Conservation (phyloP, 495 filamentous ascomycete genomes). For the Penicillium ucsense region DNA sequence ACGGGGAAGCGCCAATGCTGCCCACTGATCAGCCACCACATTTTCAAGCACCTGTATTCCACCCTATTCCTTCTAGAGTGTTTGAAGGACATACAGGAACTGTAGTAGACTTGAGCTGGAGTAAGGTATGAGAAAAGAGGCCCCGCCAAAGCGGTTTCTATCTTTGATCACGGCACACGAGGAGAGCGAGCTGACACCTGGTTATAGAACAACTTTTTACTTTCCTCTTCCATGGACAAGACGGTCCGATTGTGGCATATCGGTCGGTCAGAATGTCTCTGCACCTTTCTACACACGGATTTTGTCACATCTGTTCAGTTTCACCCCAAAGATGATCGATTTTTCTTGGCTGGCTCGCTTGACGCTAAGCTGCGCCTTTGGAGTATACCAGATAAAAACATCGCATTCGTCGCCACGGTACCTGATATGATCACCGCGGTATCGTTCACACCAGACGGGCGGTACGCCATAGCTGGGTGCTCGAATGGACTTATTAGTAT, state of each 20-base stretch:
- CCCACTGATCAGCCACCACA: conserved; percentile 37
- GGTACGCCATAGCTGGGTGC: conserved; percentile 80
- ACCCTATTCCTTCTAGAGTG: conserved; percentile 61
- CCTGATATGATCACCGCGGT: conserved; percentile 91
- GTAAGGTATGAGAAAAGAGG: conserved; percentile 51
- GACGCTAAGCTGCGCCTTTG: conserved; percentile 89
- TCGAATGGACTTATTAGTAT: conserved; percentile 80
- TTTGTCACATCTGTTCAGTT: conserved; percentile 94
- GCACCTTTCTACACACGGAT: conserved; percentile 93
- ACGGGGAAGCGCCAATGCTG: conserved; percentile 51
- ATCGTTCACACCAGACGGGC: conserved; percentile 86
- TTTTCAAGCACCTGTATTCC: conserved; percentile 88
- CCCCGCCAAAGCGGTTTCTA: too few relatives aligned
- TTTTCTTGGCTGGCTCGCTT: conserved; percentile 89
- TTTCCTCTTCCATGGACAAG: conserved; percentile 97
- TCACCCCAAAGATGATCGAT: conserved; percentile 89
- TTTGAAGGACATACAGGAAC: conserved; percentile 81
- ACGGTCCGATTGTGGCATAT: conserved; percentile 94
- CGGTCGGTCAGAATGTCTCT: conserved; percentile 75
- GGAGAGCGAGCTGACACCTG: conserved; percentile 6
- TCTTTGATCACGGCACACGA: too few relatives aligned
- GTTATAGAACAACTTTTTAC: conserved; percentile 78
- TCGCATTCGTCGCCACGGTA: conserved; percentile 75
- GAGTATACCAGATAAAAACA: conserved; percentile 95
- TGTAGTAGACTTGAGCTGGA: conserved; percentile 91